Base-by-base conservation (phyloP, 2,329 filamentous ascomycete species). In the Neoarthrinium moseri region DNA sequence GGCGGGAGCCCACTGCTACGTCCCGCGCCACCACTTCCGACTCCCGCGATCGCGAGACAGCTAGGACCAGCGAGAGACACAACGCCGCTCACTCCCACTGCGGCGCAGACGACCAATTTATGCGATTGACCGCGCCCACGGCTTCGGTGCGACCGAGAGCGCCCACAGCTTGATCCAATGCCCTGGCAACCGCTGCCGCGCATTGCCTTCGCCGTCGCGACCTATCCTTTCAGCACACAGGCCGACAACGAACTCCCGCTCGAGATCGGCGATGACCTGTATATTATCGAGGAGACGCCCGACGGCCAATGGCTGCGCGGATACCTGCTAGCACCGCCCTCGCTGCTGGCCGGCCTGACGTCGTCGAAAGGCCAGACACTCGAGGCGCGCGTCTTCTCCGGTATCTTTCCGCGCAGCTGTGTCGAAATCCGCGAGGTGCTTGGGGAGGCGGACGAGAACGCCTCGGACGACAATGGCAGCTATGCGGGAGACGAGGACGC, bases 171-270 rank as follows among this genome's bases (percentile, higher is more conserved):
- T 27, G 43, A 47, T 45, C 60, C 71, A 70, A 96, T 96, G 91
- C 89, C 91, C 80, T 99, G 94, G 94, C 86, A 89, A 80, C 92
- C 94, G 62, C 81, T 99, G 68, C 89, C 91, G 69, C 89, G 90
- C 62, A 96, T 99, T 75, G 94, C 91, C 64, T 99, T 97, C 76
- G 95, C 92, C 59, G 89, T 99, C 69, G 94, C 92, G 75, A 91
- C 86, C 56, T 95, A 91, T 67, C 94, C 94, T 29, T 99, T 99
- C 72, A 80, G 87, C 58, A 89, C 94, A 50, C 86, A 88, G 49
- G 86, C 86, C 54, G 83, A 91, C 44, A 89, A 91, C 65, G 94
- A 99, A 69, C 84, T 99, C 17, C 94, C 95, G 8, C 86, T 99
- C 65, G 91, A 99, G 69, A 89, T 99, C 53, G 94, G 94, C 66